Evolutionary conservation across 1,284 basidiomycete species (phyloP), one percentile per base, ranked within the genome.

Genomic region (Sanghuangporus sanghuang): DNA sequence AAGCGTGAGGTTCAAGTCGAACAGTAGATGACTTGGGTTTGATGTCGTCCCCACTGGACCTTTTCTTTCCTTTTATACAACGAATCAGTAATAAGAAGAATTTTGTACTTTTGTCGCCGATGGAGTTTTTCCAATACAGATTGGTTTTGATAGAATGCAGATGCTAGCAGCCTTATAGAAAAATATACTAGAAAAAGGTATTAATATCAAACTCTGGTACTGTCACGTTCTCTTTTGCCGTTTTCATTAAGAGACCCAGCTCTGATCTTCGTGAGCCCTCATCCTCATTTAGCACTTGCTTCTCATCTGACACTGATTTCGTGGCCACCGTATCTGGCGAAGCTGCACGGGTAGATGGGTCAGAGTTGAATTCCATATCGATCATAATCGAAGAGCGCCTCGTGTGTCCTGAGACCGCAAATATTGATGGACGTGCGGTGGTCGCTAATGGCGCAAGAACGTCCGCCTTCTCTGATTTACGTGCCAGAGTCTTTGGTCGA

Each of bases 131-230:
- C 18, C 35, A 42, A 57, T 57, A 46, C 40, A 44, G 14, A 21
- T 56, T 52, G 36, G 32, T 23, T 39, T 18, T n/a, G 53, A 63
- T 35, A 46, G 6, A 12, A 2, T 3, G 16, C 11, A 57, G 49
- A 12, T 18, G 23, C 23, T 36, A 48, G 23, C 11, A 46, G 18
- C 16, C 68, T 64, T 78, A 67, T 77, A 82, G 16, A 71, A 91
- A 93, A n/a, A 84, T 82, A 72, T 78, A 42, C 68, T 66, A 79
- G 67, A 78, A 83, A 71, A 91, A 93, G n/a, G 84, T 82, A 72
- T 78, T 80, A 86, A 95, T 93, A 73, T 92, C 84, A 71, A 95
- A 92, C 72, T 95, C 93, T 6, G 92, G 90, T 56, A 94, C 88
- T 70, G 90, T 81, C 36, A 92, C 83, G 72, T 93, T 88, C 68